Evolutionary conservation across 306 rosid genomes (phyloP).

Genomic region (Rosa lucieae): DNA sequence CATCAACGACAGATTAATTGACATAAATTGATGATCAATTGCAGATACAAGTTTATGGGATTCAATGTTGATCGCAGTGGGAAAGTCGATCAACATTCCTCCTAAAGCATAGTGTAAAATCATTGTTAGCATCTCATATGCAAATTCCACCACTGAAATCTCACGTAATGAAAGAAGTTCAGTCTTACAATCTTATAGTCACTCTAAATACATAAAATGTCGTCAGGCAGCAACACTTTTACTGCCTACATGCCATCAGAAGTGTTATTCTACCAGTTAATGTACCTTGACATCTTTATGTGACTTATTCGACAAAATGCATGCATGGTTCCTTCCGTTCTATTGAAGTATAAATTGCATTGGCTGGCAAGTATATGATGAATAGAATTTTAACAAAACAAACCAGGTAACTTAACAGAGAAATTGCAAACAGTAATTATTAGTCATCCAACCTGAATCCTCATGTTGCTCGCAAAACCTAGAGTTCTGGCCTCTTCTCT

Average conservation of each 20-base stretch:
- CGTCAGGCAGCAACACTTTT: constrained; percentile 19
- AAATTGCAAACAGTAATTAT: no score
- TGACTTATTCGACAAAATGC: no score
- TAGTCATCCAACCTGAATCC: no score
- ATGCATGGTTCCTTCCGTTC: no score
- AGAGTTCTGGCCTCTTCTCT: no score
- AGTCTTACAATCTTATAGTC: not conserved
- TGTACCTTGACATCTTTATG: constrained; percentile 54
- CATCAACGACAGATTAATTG: not conserved
- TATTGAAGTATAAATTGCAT: no score
- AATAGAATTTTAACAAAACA: no score
- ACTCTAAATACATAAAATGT: constrained; percentile 4
- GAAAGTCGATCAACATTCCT: no score
- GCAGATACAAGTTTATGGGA: not conserved
- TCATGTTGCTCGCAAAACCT: no score
- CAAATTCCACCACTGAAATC: constrained; percentile 68
- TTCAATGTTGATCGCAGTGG: not conserved
- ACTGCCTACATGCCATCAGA: constrained; percentile 83
- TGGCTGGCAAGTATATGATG: no score
- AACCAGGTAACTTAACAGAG: no score
- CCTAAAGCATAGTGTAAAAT: no score
- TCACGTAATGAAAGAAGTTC: constrained; percentile 23
- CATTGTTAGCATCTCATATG: constrained; percentile 65
- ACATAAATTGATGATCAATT: not conserved
- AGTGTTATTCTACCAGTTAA: constrained; percentile 81